Evolutionary conservation across 2,329 filamentous ascomycete genomes (phyloP), one percentile per base, ranked within the genome.

Genomic region (Cladophialophora immunda): DNA sequence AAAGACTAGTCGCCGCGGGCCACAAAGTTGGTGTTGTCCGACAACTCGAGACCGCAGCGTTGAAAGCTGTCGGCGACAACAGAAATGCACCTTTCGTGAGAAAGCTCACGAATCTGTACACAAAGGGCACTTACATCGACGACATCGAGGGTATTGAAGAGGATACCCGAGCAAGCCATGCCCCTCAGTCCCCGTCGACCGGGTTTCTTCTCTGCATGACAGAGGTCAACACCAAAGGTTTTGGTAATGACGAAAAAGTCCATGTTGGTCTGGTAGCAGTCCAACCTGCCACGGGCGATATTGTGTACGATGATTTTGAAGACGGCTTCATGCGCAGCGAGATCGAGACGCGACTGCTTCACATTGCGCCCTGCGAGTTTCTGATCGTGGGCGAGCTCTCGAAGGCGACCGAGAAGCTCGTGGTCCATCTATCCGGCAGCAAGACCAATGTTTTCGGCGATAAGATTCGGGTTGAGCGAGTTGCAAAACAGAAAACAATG

Each of bases 251-350:
- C 75, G 95, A 99, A 77, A 97, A 92, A 75, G 94, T 98, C 0
- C 88, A 95, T 64, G 90, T 98, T 27, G 95, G 95, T 1, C 88
- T 99, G 65, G 85, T 99, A 25, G 95, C 95, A 29, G 95, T 99
- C 4, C 95, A 99, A 74, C 95, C 95, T 8, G 92, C 93, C 0
- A 99, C 95, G 0, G 95, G 95, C 64, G 94, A 98, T 77, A 93
- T 99, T 73, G 91, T 98, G 64, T 96, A 97, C 74, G 95, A 99
- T 75, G 89, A 90, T 66, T 99, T 99, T 73, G 93, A 98, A 73
- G 95, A 99, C 75, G 93, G 94, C 1, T 98, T 98, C 80, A 97
- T 99, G 94, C 86, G 95, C 57, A 93, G 90, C 74, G 95, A 99
- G 77, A 91, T 99, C 36, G 95, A 99, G 80, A 99, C 95, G 0